phyloP scores from a whole-genome alignment of 2,329 filamentous ascomycete species.

The Phaeoacremonium minimum region DNA sequence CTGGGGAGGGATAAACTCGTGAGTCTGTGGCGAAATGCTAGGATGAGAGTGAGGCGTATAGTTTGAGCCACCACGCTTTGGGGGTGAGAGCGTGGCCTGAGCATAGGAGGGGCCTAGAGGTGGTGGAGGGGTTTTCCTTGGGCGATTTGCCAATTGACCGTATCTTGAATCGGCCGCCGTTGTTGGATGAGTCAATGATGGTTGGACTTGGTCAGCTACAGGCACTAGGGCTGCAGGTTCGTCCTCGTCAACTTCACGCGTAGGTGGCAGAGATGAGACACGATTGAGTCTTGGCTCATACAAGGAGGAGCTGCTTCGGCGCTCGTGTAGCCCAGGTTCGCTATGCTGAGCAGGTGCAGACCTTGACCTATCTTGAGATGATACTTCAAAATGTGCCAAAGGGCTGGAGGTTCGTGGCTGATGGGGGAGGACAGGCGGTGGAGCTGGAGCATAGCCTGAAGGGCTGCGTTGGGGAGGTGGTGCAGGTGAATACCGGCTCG shows the following conservation, averaged over 20 bases:
- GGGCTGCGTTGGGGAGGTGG: conserved; percentile 32
- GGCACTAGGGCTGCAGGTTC: conserved; percentile 25
- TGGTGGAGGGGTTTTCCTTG: conserved; percentile 45
- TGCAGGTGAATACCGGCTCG: conserved; percentile 51
- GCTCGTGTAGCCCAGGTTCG: conserved; percentile 37
- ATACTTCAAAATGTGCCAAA: conserved; percentile 58
- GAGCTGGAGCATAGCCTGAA: conserved; percentile 32
- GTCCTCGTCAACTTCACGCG: conserved; percentile 59
- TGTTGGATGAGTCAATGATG: too few species aligned
- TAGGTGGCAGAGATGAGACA: conserved; percentile 55
- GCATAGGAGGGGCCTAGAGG: conserved; percentile 22
- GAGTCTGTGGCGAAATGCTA: conserved; percentile 20
- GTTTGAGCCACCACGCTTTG: conserved; percentile 47
- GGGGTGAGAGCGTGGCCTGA: conserved; percentile 46
- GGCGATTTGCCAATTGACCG: neutral
- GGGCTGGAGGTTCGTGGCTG: conserved; percentile 63
- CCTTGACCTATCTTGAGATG: conserved; percentile 32
- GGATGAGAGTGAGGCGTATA: conserved; percentile 40
- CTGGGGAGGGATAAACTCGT: conserved; percentile 49
- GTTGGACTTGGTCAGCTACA: conserved; percentile 11
- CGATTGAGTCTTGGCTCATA: conserved; percentile 52
- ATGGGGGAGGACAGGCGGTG: conserved; percentile 47
- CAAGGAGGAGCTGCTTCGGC: conserved; percentile 44
- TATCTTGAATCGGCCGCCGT: too few species aligned
- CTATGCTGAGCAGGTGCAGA: conserved; percentile 23